A percentile compares a stretch with the other conserved stretches of the same genome.
phyloP scores from a whole-genome alignment of 2,329 filamentous ascomycete species.

The Bertia moriformis region DNA sequence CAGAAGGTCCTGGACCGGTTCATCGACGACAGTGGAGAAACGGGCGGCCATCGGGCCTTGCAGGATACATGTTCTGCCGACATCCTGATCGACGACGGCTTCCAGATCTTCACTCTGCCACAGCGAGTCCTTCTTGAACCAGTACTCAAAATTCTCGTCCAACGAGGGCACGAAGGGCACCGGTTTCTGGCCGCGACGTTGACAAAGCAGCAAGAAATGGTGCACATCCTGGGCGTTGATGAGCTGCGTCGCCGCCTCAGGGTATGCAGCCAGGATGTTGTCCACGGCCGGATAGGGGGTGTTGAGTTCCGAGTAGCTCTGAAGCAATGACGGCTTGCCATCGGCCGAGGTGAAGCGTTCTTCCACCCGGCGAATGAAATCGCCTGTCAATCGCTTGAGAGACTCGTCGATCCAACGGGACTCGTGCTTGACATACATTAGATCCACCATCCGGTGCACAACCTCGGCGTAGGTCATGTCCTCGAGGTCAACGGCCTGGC shows the following conservation, averaged over 20 bases:
- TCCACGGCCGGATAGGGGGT: conserved; percentile 1
- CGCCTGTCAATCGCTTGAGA: conserved; percentile 7
- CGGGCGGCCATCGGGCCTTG: conserved; percentile 18
- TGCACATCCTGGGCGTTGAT: conserved; percentile 9
- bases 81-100: conserved; percentile 16
- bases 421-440: conserved; percentile 28
- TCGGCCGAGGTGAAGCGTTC: conserved; percentile 6
- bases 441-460: conserved; percentile 24
- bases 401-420: conserved; percentile 24
- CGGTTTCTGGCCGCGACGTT: conserved; percentile 14
- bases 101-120: conserved; percentile 22
- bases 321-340: conserved; percentile 1
- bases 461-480: conserved; percentile 32
- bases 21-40: conserved; percentile 7
- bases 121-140: conserved; percentile 23
- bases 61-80: conserved; percentile 15
- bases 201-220: conserved; percentile 15
- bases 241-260: conserved; percentile 6
- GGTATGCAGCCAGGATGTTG: conserved; percentile 3
- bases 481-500: conserved; percentile 24
- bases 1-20: conserved; percentile 12
- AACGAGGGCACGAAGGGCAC: conserved; percentile 17
- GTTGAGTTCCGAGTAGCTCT: conserved; percentile 2
- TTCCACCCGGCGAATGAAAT: conserved; percentile 10
- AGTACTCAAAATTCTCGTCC: conserved; percentile 18